Base-by-base conservation (phyloP, 345 rosid species). In the Cochlearia excelsa region DNA sequence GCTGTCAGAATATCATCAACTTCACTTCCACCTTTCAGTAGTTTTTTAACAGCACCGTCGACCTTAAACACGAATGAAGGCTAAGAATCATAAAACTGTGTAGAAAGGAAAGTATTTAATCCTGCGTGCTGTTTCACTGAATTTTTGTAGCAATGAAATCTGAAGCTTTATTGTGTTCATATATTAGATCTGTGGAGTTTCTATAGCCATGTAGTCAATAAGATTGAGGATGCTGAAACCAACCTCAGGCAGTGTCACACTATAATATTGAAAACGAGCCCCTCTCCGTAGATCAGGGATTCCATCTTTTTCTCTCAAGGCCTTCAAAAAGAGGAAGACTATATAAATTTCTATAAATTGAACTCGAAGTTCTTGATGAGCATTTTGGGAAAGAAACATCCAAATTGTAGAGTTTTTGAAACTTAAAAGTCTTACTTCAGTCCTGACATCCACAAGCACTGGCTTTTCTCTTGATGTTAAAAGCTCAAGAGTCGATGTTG, bases 211-310 rank as follows among this genome's bases (percentile, higher is more conserved):
- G 39, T 9, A n/a, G 7, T 53, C 54, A 35, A 45, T 26, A 60
- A 58, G 7, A 52, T 51, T 45, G 41, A 42, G 49, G 40, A 48
- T 28, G 72, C 51, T 29, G 26, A 75, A 73, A 77, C 84, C 45
- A 73, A 93, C 99, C 99, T 87, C 83, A 31, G 91, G 89, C 34
- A 81, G 61, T 53, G 80, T 70, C 61, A 82, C 90, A 73, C 84
- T 80, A 51, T 87, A 78, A 72, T 87, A 93, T 42, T 94, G 92
- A 77, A 58, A 93, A 23, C 99, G 92, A 67, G 99, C 88, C 35
- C 63, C 70, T 70, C 92, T 79, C 26, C 99, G 79, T 61, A 93
- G 91, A 81, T 93, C 94, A 38, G 99, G 99, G 73, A 93, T 70
- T 47, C 99, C 99, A 63, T 87, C 89, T 76, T 72, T 77, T 71